Evolutionary conservation across 345 rosid species (phyloP), one percentile per base, ranked within the genome.

Genomic region (Zanthoxylum bungeanum): DNA sequence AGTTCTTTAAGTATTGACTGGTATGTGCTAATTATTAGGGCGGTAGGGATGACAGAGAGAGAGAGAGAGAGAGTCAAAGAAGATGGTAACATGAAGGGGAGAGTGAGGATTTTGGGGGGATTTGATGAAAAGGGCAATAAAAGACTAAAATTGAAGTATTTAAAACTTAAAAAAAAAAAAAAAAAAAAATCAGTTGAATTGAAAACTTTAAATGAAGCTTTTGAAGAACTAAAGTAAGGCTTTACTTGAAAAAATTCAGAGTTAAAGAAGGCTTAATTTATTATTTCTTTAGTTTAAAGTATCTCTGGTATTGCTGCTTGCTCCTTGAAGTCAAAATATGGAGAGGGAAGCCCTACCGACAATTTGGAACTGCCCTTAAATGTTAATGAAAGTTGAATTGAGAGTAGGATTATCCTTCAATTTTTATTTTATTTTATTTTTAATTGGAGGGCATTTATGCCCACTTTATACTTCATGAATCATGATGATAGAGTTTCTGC

Each of bases 291-390:
- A 3, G 47, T 5, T 42, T 42, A 7, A 3, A 6, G 37, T 61
- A 3, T 37, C n/a, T n/a, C n/a, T n/a, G n/a, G n/a, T n/a, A n/a
- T n/a, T n/a, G n/a, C n/a, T 37, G 3, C 65, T 49, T 5, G 28
- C 57, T 16, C 6, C 22, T 16, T 27, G 69, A 68, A 53, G 61
- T 39, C 49, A 55, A 55, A 24, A 51, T 6, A 22, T 4, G 53
- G 14, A 56, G 40, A 46, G 37, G 46, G 5, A 2, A 9, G 12
- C 55, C 52, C 64, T 69, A n/a, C 64, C 64, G 55, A 69, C 72
- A 40, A 8, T 57, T 56, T n/a, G 17, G 14, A 25, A 27, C 17
- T 56, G 28, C 16, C n/a, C 39, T 40, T 28, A 3, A 22, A n/a
- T 25, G 5, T 40, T 12, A 14, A 12, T 19, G 9, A 7, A 64